Conservation (phyloP, 371 early-diverging fungal species). For the Haplosporangium sp. region DNA sequence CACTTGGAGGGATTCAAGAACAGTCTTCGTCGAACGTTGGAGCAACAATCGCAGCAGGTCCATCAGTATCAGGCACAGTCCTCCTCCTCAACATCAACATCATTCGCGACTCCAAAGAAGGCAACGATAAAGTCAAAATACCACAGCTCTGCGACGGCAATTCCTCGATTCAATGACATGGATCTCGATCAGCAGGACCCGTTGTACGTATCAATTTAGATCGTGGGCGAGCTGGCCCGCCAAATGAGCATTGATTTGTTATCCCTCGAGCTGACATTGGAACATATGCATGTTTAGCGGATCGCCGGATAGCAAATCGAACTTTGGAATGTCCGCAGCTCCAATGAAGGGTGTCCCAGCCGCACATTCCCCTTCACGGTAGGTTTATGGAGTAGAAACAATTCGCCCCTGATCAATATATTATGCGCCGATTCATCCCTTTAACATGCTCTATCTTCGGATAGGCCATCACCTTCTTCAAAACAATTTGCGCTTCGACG, state of each 20-base stretch:
- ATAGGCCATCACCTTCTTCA: conserved; percentile 30
- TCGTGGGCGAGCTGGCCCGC: background rate
- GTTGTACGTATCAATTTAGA: conserved; percentile 2
- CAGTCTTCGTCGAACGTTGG: conserved; percentile 30
- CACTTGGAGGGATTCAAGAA: conserved; percentile 41
- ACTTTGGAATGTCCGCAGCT: conserved; percentile 4
- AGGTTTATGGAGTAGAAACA: too few relatives aligned
- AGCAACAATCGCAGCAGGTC: conserved; percentile 32
- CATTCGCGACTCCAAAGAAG: conserved; percentile 21
- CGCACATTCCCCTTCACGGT: conserved; percentile 6
- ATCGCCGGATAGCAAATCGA: conserved; percentile 6
- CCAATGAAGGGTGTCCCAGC: conserved; percentile 7
- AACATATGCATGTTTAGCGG: background rate
- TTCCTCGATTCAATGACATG: conserved; percentile 14
- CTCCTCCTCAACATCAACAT: conserved; percentile 12
- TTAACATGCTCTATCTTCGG: too few relatives aligned
- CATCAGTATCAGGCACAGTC: conserved; percentile 15
- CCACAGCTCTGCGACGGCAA: conserved; percentile 8
- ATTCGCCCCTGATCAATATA: too few relatives aligned
- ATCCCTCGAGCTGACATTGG: too few relatives aligned
- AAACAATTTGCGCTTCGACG: conserved; percentile 41
- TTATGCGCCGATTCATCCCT: too few relatives aligned
- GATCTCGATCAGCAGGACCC: conserved; percentile 9
- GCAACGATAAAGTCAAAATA: conserved; percentile 30
- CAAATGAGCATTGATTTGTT: background rate